Conservation (phyloP, 2,329 filamentous ascomycete species). For the Hypoxylon sp. region DNA sequence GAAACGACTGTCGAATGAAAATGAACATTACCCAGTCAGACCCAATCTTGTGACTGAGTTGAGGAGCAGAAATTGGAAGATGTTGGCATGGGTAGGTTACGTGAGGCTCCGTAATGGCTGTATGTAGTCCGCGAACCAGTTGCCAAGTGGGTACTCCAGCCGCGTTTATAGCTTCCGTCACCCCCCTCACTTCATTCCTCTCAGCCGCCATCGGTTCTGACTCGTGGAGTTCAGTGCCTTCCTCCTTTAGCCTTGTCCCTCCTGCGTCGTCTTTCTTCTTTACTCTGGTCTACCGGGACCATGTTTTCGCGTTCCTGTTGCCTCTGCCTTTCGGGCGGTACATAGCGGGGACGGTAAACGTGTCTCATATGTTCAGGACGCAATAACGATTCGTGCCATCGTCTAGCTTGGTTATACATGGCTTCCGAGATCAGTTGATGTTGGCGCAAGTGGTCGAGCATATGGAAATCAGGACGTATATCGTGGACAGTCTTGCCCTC, state of each 20-base stretch:
- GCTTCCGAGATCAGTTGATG: constrained; percentile 26
- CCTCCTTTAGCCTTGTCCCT: background rate
- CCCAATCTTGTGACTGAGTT: constrained; percentile 11
- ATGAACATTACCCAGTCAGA: background rate
- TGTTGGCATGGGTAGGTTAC: constrained; percentile 1
- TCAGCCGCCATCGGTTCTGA: background rate
- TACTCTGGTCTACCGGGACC: constrained; percentile 12
- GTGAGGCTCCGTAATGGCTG: constrained; percentile 15
- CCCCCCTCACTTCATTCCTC: constrained; percentile 5
- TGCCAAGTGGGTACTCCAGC: constrained; percentile 22
- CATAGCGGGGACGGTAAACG: constrained; percentile 7
- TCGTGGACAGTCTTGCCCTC: constrained; percentile 36
- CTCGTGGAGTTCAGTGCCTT: background rate
- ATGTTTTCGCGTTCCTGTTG: constrained; percentile 5
- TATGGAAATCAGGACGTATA: constrained; percentile 91
- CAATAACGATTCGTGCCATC: constrained; percentile 32
- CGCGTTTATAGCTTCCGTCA: constrained; percentile 19
- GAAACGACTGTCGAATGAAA: constrained; percentile 21
- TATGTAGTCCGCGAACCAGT: constrained; percentile 34
- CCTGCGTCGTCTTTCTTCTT: constrained; percentile 14
- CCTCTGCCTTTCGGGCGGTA: constrained; percentile 19
- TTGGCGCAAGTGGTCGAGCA: constrained; percentile 75
- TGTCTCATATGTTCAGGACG: constrained; percentile 5
- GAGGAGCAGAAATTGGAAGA: constrained; percentile 3
- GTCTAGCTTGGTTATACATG: constrained; percentile 3